phyloP scores from a whole-genome alignment of 192 early-diverging fungal species.

The Funneliformis geosporum region DNA sequence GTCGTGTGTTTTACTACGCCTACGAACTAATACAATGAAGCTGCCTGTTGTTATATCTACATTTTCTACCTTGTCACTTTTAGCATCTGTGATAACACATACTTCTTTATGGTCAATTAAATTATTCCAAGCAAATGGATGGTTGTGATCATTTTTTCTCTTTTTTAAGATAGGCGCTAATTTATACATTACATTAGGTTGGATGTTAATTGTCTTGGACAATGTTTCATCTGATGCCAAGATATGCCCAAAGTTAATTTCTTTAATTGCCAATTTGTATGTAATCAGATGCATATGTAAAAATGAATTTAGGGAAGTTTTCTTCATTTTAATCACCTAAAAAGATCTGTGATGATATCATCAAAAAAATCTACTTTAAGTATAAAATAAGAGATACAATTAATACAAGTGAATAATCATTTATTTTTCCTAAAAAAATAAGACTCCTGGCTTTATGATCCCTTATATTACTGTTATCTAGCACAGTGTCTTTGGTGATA shows the following conservation, averaged over 20 bases:
- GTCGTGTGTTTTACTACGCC: too few relatives aligned
- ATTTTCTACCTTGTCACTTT: neutral
- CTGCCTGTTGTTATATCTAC: neutral
- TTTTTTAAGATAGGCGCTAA: neutral
- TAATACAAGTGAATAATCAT: neutral
- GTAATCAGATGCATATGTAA: constrained; percentile 11
- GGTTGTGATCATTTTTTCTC: neutral
- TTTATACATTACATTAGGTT: neutral
- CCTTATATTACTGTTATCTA: neutral
- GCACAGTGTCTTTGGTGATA: neutral
- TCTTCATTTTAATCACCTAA: neutral
- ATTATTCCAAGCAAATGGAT: neutral
- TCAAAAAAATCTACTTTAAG: neutral
- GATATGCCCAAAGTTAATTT: neutral
- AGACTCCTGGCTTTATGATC: constrained; percentile 9
- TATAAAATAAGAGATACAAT: neutral
- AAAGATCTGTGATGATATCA: constrained; percentile 6
- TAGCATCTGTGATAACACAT: neutral
- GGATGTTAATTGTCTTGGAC: neutral
- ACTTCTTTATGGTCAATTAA: neutral
- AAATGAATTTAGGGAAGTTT: neutral
- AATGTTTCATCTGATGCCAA: constrained; percentile 1
- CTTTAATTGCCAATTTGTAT: neutral
- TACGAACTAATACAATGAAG: neutral
- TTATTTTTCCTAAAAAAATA: neutral